Evolutionary conservation across 202 grass and related monocot species (phyloP), one percentile per base, ranked within the genome.

Genomic region (Bolboschoenoplectus hybrid): DNA sequence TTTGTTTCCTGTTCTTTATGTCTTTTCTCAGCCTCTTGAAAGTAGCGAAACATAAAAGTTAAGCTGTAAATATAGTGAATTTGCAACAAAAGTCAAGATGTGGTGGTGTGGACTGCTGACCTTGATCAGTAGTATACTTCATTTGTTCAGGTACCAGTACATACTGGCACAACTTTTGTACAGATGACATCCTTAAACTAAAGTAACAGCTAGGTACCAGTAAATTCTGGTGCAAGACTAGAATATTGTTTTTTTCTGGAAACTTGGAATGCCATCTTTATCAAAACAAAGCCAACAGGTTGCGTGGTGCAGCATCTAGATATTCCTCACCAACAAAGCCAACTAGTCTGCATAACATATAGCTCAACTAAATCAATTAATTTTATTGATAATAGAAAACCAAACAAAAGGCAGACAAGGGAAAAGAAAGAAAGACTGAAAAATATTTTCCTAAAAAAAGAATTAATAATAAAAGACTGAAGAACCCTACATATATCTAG

Each of bases 121-220:
- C 69, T 73, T 73, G 14, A 72, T 2, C 16, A 36, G 3, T 52
- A 11, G 10, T 35, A 75, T 75, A 36, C 12, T 13, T 53, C 47
- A 35, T 75, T 56, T 36, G 74, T 78, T 57, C 13, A 36, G 74
- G 7, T 78, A 40, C 50, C 32, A 78, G 9, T 76, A 52, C 7
- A 32, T 79, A 79, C 34, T 74, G 69, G 69, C 49, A 32, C 44
- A 32, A 74, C 69, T 20, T 1, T 6, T 74, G 1, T 74, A 49
- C n/a, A 40, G 14, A 60, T 79, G 16, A 79, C 51, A 79, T 43
- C 14, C 75, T 60, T 38, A 60, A 46, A 47, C 40, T 46, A 72
- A 77, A 79, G 74, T 78, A 39, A 7, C 6, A 39, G 32, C 51
- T 56, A 56, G 26, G 49, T 57, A 78, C 50, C 47, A 56, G 49